phyloP scores from a whole-genome alignment of 2,329 filamentous ascomycete species.

The Alternaria arbusti region DNA sequence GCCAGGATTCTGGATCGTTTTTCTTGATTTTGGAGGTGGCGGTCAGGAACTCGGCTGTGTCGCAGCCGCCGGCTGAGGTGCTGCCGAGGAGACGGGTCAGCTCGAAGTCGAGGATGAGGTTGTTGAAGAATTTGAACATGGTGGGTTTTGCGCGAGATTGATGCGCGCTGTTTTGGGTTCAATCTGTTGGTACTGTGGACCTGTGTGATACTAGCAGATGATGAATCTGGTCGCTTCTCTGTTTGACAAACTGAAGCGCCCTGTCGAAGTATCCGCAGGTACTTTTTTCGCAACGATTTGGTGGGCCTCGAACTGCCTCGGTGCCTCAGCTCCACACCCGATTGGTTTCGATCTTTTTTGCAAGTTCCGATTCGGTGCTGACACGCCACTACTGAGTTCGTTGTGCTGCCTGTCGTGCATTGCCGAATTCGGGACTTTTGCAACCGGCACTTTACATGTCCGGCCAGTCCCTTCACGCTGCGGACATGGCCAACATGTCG shows the following conservation, averaged over 20 bases:
- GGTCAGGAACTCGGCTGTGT: constrained; percentile 4
- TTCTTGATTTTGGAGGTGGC: constrained; percentile 20
- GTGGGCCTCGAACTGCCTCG: not conserved
- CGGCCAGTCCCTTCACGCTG: not conserved
- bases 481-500: not conserved
- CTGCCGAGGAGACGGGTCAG: constrained; percentile 10
- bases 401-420: not conserved
- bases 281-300: not conserved
- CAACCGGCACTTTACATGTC: not conserved
- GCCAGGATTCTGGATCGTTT: not conserved
- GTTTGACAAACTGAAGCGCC: not conserved
- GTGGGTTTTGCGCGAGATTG: not conserved
- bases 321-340: not conserved
- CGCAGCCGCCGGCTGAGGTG: constrained; percentile 6
- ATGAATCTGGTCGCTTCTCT: not conserved
- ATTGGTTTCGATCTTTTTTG: not conserved
- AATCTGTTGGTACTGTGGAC: not conserved
- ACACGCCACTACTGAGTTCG: not conserved
- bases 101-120: constrained; percentile 17
- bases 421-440: not conserved
- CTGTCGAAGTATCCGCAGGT: not conserved
- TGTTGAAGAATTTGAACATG: constrained; percentile 25
- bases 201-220: too few species aligned
- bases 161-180: not conserved
- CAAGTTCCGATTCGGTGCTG: not conserved